Evolutionary conservation across 2,329 filamentous ascomycete genomes (phyloP).

Genomic region (Penicillium expansum): DNA sequence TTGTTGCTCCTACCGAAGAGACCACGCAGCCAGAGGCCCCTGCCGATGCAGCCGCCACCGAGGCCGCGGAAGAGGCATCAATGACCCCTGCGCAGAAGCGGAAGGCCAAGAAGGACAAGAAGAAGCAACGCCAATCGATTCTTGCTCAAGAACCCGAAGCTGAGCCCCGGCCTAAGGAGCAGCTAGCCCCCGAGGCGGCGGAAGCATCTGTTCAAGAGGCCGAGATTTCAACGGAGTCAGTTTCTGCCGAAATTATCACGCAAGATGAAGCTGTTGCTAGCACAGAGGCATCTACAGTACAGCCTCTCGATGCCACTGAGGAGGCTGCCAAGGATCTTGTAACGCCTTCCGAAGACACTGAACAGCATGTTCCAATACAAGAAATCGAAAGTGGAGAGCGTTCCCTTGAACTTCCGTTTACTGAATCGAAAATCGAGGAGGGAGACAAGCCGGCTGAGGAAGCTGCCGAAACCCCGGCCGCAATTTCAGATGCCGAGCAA

Average conservation of each 20-base stretch:
- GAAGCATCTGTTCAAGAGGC: not conserved
- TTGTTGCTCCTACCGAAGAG: not conserved
- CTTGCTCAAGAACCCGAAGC: slow-evolving; percentile 9
- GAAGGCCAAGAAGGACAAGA: slow-evolving; percentile 29
- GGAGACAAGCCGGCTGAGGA: not conserved
- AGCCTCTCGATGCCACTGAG: not conserved
- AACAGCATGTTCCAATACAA: not conserved
- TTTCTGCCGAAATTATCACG: not conserved
- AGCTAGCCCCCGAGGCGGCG: not conserved
- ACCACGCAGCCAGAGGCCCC: not conserved
- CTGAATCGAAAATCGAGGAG: not conserved
- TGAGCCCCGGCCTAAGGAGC: not conserved
- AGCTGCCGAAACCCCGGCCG: not conserved
- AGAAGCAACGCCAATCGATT: slow-evolving; percentile 25
- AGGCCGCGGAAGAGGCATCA: not conserved
- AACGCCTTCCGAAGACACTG: not conserved
- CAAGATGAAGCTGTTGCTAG: not conserved
- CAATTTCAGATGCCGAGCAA: not conserved
- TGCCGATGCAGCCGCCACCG: not conserved
- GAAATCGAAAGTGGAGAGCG: not conserved
- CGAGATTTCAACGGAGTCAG: not conserved
- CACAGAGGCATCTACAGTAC: not conserved
- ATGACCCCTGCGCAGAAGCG: slow-evolving; percentile 5
- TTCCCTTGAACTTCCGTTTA: not conserved
- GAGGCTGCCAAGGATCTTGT: not conserved